Conservation (phyloP, 768 basidiomycete genomes). For the Cantharellus cinnabarinus region DNA sequence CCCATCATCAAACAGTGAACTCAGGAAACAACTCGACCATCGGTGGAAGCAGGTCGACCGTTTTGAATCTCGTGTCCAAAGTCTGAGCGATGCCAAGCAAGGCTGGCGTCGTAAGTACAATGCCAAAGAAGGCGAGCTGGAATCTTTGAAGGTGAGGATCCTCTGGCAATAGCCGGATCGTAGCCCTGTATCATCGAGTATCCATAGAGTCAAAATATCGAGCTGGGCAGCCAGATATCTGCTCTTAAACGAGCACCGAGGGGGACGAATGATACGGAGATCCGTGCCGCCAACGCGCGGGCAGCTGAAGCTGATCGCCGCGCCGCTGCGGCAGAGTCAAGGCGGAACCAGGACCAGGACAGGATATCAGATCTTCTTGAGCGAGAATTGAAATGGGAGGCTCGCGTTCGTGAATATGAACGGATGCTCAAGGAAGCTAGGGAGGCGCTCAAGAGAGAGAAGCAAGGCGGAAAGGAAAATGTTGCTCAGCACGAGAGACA, state of each 20-base stretch:
- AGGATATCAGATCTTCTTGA: constrained; percentile 54
- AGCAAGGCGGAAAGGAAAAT: constrained; percentile 84
- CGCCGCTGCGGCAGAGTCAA: constrained; percentile 68
- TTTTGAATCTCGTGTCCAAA: constrained; percentile 72
- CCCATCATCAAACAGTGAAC: constrained; percentile 21
- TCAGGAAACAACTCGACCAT: constrained; percentile 71
- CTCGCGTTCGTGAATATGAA: constrained; percentile 86
- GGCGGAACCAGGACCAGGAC: constrained; percentile 67
- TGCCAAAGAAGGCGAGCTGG: constrained; percentile 77
- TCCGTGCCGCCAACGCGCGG: constrained; percentile 47
- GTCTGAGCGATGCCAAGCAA: constrained; percentile 57
- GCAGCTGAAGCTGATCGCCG: constrained; percentile 74
- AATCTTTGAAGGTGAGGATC: constrained; percentile 49
- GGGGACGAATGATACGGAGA: constrained; percentile 33
- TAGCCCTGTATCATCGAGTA: neutral
- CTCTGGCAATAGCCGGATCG: neutral
- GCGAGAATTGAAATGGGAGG: constrained; percentile 86
- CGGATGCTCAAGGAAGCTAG: constrained; percentile 57
- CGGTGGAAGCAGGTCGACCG: constrained; percentile 87
- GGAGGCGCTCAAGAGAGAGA: constrained; percentile 81
- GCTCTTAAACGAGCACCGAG: constrained; percentile 36
- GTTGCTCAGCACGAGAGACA: constrained; percentile 48
- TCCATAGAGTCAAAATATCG: constrained; percentile 44
- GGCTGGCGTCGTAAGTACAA: constrained; percentile 67
- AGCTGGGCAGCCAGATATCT: constrained; percentile 51